phyloP scores from a whole-genome alignment of 129 eudicot species.

The carrot (Daucus carota) region DNA sequence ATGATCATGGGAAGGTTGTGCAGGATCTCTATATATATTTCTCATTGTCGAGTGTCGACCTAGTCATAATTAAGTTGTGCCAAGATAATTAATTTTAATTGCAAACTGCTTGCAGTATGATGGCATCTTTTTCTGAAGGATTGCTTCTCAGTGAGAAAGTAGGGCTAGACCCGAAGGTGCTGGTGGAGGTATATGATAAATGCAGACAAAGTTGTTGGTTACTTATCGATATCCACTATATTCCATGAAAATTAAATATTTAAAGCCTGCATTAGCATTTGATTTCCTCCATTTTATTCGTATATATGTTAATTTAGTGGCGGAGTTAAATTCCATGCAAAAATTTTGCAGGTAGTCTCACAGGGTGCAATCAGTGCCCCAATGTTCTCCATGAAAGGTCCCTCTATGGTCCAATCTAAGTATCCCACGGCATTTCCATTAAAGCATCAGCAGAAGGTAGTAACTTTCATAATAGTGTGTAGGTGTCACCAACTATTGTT shows the following conservation, averaged over 20 bases:
- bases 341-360: conserved; percentile 63
- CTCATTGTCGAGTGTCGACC: background rate
- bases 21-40: background rate
- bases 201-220: background rate
- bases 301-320: background rate
- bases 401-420: conserved; percentile 79
- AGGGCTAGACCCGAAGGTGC: conserved; percentile 83
- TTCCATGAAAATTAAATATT: background rate
- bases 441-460: conserved; percentile 94
- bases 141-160: conserved; percentile 85
- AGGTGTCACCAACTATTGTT: background rate
- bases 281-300: background rate
- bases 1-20: conserved; percentile 98
- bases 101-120: conserved; percentile 59
- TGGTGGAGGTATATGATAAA: conserved; percentile 62
- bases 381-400: conserved; percentile 87
- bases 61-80: background rate
- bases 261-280: background rate
- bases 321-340: background rate
- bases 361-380: conserved; percentile 98
- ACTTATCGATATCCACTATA: background rate
- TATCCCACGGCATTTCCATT: conserved; percentile 93
- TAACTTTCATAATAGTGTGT: background rate
- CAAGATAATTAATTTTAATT: conserved; percentile 1
- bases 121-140: conserved; percentile 98